Evolutionary conservation across 2,329 filamentous ascomycete genomes (phyloP), one percentile per base, ranked within the genome.

Genomic region (Samsoniella hepiali): DNA sequence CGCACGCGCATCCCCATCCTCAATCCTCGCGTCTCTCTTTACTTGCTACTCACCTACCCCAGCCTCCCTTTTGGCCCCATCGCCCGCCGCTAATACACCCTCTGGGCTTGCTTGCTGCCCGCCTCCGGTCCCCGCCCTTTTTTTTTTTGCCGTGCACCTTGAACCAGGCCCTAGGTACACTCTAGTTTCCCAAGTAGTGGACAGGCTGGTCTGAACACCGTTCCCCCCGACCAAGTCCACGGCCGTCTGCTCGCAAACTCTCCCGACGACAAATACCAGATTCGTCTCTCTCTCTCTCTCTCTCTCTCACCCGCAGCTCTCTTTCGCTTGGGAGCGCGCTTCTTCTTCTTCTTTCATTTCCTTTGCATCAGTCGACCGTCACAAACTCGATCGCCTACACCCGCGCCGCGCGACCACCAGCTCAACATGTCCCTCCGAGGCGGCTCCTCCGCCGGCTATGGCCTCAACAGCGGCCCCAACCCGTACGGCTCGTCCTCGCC

Each of bases 361-460:
- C 15, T 44, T 56, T 55, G 36, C 65, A 62, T 64, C 62, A 22
- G 22, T 22, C 22, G 22, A 22, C 22, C 22, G 22, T 22, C 22
- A 22, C 22, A 22, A 22, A 22, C 22, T 22, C 22, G 22, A 22
- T 22, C 22, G 22, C 22, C 22, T 22, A 22, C 22, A 22, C 22
- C 22, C 22, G 22, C 22, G 22, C 22, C 22, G 22, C 22, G 38
- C n/a, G 22, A 27, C 44, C 32, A 56, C 22, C 42, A 5, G 22
- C 7, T n/a, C 7, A 51, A 11, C 67, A 78, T 77, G 75, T 77
- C 76, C 70, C 76, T 78, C 65, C 77, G 88, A 79, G 87, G 87
- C 75, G 88, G 86, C 68, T 89, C 91, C 68, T 89, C 91, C 72
- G 49, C 58, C 51, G 90, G 90, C 77, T 96, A 96, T 80, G 91